Percentiles rank a stretch among this genome's conserved stretches.
phyloP scores from a whole-genome alignment of 2,329 filamentous ascomycete genomes.

The Sporothrix sp. region DNA sequence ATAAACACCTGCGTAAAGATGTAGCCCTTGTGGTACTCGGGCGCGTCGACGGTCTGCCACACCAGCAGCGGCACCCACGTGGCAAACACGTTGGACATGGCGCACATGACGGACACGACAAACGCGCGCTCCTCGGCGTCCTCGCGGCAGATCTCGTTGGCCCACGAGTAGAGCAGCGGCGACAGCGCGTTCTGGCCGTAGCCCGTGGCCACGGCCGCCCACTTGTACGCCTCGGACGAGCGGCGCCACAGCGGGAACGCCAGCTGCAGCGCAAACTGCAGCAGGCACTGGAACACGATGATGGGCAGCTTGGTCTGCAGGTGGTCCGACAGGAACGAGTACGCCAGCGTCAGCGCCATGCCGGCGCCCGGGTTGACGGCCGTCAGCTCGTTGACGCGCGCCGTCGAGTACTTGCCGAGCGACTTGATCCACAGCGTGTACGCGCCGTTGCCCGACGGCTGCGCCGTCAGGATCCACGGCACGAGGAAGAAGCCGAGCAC shows the following conservation, averaged over 20 bases:
- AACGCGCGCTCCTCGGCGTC: constrained; percentile 21
- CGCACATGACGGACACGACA: constrained; percentile 18
- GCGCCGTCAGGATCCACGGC: constrained; percentile 29
- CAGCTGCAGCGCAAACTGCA: constrained; percentile 7
- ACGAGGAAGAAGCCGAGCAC: constrained; percentile 28
- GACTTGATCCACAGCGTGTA: constrained; percentile 51
- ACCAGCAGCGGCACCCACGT: constrained; percentile 20
- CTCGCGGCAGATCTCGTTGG: constrained; percentile 18
- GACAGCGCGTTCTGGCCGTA: constrained; percentile 10
- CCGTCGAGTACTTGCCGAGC: constrained; percentile 21
- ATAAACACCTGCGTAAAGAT: constrained; percentile 10
- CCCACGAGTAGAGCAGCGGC: constrained; percentile 14
- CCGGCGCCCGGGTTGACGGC: constrained; percentile 9
- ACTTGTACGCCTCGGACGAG: constrained; percentile 5
- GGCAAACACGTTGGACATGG: constrained; percentile 20
- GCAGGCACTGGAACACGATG: constrained; percentile 4
- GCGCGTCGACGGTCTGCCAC: constrained; percentile 9
- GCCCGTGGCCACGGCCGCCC: constrained; percentile 8
- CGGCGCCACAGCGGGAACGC: constrained; percentile 8
- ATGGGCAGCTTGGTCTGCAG: constrained; percentile 9
- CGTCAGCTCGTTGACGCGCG: constrained; percentile 10
- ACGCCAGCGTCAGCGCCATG: constrained; percentile 1
- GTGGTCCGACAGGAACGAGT: constrained; percentile 6
- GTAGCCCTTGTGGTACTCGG: constrained; percentile 8
- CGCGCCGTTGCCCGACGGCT: constrained; percentile 42